Conservation (phyloP, 2,329 filamentous ascomycete genomes). For the Fusarium circinatum region DNA sequence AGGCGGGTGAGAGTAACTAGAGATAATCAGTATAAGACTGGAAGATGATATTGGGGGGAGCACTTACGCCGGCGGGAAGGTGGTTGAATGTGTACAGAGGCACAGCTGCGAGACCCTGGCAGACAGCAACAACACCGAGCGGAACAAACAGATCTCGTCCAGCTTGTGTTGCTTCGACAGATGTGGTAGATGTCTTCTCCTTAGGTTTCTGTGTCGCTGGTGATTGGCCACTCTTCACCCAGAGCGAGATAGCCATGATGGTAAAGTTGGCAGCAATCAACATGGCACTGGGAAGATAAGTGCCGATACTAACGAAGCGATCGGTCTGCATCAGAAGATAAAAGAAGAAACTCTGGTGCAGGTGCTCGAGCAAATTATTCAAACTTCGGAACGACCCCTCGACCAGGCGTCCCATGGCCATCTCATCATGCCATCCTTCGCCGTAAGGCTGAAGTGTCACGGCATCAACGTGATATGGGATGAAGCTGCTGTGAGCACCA, state of each 20-base stretch:
- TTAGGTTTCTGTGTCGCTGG: slow-evolving; percentile 41
- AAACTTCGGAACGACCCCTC: slow-evolving; percentile 92
- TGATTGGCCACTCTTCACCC: slow-evolving; percentile 82
- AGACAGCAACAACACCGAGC: slow-evolving; percentile 74
- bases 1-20: slow-evolving; percentile 69
- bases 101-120: slow-evolving; percentile 80
- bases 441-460: slow-evolving; percentile 92
- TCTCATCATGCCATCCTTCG: slow-evolving; percentile 96
- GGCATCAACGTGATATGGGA: slow-evolving; percentile 97
- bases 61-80: slow-evolving; percentile 70
- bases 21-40: slow-evolving; percentile 2
- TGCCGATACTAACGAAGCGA: slow-evolving; percentile 97
- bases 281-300: slow-evolving; percentile 98
- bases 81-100: slow-evolving; percentile 91
- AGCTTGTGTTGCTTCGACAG: slow-evolving; percentile 10
- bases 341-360: slow-evolving; percentile 99
- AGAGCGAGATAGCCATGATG: slow-evolving; percentile 93
- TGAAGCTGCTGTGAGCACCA: slow-evolving; percentile 93
- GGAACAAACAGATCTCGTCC: slow-evolving; percentile 79
- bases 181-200: slow-evolving; percentile 47
- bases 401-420: slow-evolving; percentile 88
- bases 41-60: neutral
- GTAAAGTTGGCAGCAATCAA: slow-evolving; percentile 93
- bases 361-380: slow-evolving; percentile 95
- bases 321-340: slow-evolving; percentile 92